Conservation (phyloP, 805 yeast genomes). For the Candida stauntonica region DNA sequence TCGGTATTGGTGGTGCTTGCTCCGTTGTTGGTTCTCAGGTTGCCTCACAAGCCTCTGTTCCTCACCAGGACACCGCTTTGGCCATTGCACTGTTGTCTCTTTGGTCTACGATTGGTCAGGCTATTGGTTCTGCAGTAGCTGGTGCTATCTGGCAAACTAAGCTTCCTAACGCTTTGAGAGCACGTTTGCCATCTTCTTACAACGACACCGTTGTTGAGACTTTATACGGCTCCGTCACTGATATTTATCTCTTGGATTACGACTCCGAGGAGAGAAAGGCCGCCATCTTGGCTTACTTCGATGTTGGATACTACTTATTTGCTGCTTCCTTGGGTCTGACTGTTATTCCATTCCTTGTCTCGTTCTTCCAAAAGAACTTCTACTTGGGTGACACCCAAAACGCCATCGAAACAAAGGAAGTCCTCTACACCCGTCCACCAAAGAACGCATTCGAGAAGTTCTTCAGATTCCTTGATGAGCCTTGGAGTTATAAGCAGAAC, state of each 20-base stretch:
- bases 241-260: constrained; percentile 25
- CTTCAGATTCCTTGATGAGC: constrained; percentile 13
- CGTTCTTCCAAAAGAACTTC: constrained; percentile 33
- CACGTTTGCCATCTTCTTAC: constrained; percentile 26
- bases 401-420: constrained; percentile 28
- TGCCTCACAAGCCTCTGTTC: constrained; percentile 39
- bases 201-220: constrained; percentile 21
- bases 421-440: constrained; percentile 6
- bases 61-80: constrained; percentile 38
- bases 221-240: constrained; percentile 26
- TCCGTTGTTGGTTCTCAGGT: constrained; percentile 34
- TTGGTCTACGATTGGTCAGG: constrained; percentile 34
- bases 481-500: constrained; percentile 11
- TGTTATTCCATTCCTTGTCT: constrained; percentile 28
- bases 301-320: constrained; percentile 28
- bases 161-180: constrained; percentile 29
- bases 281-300: constrained; percentile 31
- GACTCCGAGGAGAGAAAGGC: constrained; percentile 30
- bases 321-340: constrained; percentile 29
- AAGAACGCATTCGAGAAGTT: constrained; percentile 4
- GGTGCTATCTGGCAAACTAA: constrained; percentile 36
- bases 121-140: constrained; percentile 37
- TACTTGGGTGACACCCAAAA: constrained; percentile 35
- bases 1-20: constrained; percentile 39
- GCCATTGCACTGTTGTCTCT: constrained; percentile 34